phyloP scores from a whole-genome alignment of 192 early-diverging fungal species.

The Backusella morwellensis region DNA sequence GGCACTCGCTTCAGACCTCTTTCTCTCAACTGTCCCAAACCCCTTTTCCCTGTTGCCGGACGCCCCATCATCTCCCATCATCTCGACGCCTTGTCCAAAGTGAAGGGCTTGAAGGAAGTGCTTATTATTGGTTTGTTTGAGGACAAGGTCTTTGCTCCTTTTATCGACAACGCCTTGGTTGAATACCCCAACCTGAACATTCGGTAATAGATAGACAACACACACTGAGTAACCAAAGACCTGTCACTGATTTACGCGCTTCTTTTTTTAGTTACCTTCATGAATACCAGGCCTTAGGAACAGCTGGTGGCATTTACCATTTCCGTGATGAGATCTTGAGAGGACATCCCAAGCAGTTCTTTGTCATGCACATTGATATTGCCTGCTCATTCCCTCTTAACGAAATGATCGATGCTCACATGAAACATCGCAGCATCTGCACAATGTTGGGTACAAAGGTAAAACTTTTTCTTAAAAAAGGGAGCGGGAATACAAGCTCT shows the following conservation, averaged over 20 bases:
- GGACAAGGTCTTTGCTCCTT: conserved; percentile 86
- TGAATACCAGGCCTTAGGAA: conserved; percentile 96
- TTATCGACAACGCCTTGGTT: conserved; percentile 80
- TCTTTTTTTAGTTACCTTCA: conserved; percentile 78
- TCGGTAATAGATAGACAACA: conserved; percentile 51
- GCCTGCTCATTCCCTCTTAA: conserved; percentile 91
- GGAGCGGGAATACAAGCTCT: neutral
- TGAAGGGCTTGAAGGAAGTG: conserved; percentile 90
- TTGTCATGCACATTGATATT: conserved; percentile 97
- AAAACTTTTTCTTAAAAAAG: neutral
- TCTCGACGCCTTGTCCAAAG: conserved; percentile 85
- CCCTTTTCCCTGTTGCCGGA: conserved; percentile 98
- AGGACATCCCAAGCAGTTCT: conserved; percentile 87
- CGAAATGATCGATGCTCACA: conserved; percentile 84
- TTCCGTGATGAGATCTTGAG: conserved; percentile 97
- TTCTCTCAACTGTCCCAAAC: conserved; percentile 94
- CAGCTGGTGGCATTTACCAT: conserved; percentile 96
- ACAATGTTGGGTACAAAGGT: conserved; percentile 92
- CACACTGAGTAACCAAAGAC: neutral
- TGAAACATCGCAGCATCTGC: conserved; percentile 75
- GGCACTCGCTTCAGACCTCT: conserved; percentile 97
- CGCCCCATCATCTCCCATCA: conserved; percentile 97
- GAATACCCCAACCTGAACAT: conserved; percentile 87
- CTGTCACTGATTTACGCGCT: conserved; percentile 1
- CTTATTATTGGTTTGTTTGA: conserved; percentile 98